Evolutionary conservation across 2,329 filamentous ascomycete species (phyloP), one percentile per base, ranked within the genome.

Genomic region (Hymenoscyphus linearis): DNA sequence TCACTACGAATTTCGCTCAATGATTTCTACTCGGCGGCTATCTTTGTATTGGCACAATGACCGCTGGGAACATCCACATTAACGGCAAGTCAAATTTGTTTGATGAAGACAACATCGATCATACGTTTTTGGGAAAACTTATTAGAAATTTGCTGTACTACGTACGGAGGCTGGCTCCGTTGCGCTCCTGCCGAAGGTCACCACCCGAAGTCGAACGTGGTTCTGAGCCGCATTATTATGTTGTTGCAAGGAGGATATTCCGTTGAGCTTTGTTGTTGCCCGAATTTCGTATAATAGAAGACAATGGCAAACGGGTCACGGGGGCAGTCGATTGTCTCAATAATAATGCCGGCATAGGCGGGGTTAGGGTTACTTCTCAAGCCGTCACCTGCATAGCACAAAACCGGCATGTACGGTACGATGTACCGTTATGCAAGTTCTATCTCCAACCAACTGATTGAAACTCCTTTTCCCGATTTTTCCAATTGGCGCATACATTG

Each of bases 101-200:
- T 37, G 58, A 68, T 36, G 13, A 40, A 14, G 66, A 67, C 56
- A 58, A 57, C 9, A 35, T 65, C 44, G 53, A 63, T 35, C 52
- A 34, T 53, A 65, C 18, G 3, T 68, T 68, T 40, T 63, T 68
- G 64, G 65, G 60, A 6, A 64, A 60, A 9, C 62, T 26, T 27
- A 40, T 60, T 40, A 37, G 16, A n/a, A 52, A 40, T 5, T 55
- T 55, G 58, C 55, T 60, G 5, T 63, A 57, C 40, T n/a, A n/a
- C n/a, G n/a, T n/a, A 61, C 59, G 13, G 59, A 53, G 13, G 12
- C 55, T 16, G 61, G 61, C 40, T 63, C 59, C 59, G 40, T 22
- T 22, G 22, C 3, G 2, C 22, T 63, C 10, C 52, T 61, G 40
- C 18, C 44, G 18, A 26, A 53, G 13, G 47, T 55, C 6, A 47